Evolutionary conservation across 2,329 filamentous ascomycete species (phyloP), one percentile per base, ranked within the genome.

Genomic region (Paraphaeosphaeria sporulosa): DNA sequence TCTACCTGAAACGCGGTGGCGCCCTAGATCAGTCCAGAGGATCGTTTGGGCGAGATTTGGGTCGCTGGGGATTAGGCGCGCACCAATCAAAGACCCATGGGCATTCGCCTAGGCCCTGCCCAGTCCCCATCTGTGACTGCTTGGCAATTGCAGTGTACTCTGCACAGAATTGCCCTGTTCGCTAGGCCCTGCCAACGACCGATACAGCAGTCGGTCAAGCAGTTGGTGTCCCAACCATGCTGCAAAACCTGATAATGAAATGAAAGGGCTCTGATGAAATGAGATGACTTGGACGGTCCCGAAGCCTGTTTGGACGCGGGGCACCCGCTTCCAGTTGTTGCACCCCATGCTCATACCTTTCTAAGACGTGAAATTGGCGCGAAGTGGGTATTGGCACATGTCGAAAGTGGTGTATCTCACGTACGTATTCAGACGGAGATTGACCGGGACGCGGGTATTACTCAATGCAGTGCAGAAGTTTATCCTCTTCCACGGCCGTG

Each of bases 11-110:
- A 59, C 57, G 34, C 63, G 53, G 69, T 71, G 71, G 70, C 73
- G 70, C 65, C 60, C 70, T 67, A 66, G 64, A 72, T 70, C 71
- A 70, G 67, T 65, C 64, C 64, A 64, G 68, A 70, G 66, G 64
- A 72, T 73, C 66, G 73, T 43, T 62, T 61, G 66, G 64, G 63
- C 65, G 64, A 73, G 65, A 72, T 71, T 70, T 67, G 53, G 65
- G 61, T 61, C 61, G 57, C 65, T 62, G 62, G 55, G 55, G 58
- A 55, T 60, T 64, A 65, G 57, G 57, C 64, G 62, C 64, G 36
- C 52, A 56, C 72, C 71, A 75, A 71, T 74, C 63, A 67, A 2
- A 48, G 21, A 30, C 25, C 25, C 40, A 30, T 40, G 53, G 44
- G 46, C 19, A 13, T 46, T 49, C 52, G 23, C 55, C 25, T 49